Conservation (phyloP, 139 green algal species). For the Chlamydomonas applanata region DNA sequence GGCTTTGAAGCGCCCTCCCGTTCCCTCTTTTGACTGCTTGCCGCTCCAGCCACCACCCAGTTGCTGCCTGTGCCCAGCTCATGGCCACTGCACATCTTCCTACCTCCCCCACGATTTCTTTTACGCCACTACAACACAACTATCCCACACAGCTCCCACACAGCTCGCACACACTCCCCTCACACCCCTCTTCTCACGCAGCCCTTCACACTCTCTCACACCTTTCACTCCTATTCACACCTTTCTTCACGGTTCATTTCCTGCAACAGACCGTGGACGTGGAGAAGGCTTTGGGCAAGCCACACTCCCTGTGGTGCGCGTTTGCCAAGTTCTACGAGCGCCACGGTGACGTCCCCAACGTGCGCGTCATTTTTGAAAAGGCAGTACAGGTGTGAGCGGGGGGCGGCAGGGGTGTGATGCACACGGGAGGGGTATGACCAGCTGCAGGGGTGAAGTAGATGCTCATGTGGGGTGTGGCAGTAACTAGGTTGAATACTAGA, state of each 20-base stretch:
- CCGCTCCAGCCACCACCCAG: background rate
- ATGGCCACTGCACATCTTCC: background rate
- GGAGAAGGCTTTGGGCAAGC: conserved; percentile 80
- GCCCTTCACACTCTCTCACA: too few species aligned
- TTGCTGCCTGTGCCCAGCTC: background rate
- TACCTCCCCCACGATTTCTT: too few species aligned
- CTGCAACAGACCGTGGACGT: conserved; percentile 89
- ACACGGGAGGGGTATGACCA: background rate
- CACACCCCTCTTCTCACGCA: too few species aligned
- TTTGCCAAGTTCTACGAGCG: conserved; percentile 98
- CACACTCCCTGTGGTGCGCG: conserved; percentile 57
- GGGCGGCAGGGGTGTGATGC: background rate
- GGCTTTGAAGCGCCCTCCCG: background rate
- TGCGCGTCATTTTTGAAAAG: conserved; percentile 91
- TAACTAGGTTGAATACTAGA: too few species aligned
- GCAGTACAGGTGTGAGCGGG: conserved; percentile 59
- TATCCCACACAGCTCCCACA: too few species aligned
- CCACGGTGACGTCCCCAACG: conserved; percentile 89
- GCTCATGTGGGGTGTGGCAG: too few species aligned
- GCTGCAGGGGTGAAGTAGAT: background rate
- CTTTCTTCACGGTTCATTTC: conserved; percentile 25
- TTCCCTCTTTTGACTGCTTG: background rate
- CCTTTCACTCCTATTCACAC: too few species aligned
- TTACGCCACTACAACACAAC: too few species aligned
- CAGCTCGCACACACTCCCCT: too few species aligned